Evolutionary conservation across 2,329 filamentous ascomycete species (phyloP), one percentile per base, ranked within the genome.

Genomic region (Aspergillus aculeatus): DNA sequence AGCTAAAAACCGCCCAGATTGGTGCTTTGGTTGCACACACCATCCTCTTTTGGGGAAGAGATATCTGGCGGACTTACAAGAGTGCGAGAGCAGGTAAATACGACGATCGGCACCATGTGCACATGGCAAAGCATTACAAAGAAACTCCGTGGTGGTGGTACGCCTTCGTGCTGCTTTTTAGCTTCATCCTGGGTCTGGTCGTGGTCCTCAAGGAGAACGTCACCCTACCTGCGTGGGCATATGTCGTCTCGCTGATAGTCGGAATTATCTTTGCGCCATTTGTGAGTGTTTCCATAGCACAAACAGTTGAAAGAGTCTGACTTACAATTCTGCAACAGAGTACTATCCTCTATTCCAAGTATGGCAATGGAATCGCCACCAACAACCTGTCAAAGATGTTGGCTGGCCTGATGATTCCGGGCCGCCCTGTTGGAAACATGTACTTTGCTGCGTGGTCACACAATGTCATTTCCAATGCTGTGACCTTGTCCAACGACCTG

Each of bases 261-360:
- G 69, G 69, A 0, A 11, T 71, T 0, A 66, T 82, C 57, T 81
- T 86, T 23, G 80, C 83, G 0, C 83, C 83, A 0, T 77, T 86
- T 19, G 66, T 60, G 31, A 66, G 68, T 50, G 24, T 3, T 23
- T 9, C 14, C 11, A 10, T 21, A 10, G 7, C 11, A 4, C 14
- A 31, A 16, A 14, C 2, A 14, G 12, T 14, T 16, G 19, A 6
- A 12, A n/a, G 24, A 10, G 5, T 24, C 53, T 55, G 26, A 48
- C 53, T 2, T 16, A 23, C 9, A 21, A 6, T 19, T 1, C 7
- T 10, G 6, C 16, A 14, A 21, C 53, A 55, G 53, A 55, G 53
- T 48, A 55, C 53, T 9, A 38, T 64, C 0, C 62, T 66, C 2
- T 68, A 62, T 6, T 62, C 63, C 5, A 59, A 64, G 9, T 69